phyloP scores from a whole-genome alignment of 2,329 filamentous ascomycete genomes.

The Botrytis elliptica region DNA sequence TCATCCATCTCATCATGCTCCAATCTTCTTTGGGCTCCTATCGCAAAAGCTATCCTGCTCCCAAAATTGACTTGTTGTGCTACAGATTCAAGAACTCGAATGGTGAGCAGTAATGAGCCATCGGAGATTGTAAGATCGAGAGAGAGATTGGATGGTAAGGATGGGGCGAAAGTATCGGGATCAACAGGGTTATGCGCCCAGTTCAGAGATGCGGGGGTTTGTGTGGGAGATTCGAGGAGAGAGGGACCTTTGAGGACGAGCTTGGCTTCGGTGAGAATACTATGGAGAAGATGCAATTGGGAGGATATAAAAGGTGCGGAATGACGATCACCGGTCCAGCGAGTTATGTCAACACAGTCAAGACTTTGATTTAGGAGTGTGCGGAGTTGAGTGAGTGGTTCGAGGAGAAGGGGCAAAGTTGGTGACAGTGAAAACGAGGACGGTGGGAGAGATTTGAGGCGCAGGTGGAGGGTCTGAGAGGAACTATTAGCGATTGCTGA shows the following conservation, averaged over 20 bases:
- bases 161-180: conserved; percentile 56
- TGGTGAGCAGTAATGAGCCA: conserved; percentile 64
- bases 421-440: conserved; percentile 39
- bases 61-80: conserved; percentile 58
- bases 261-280: conserved; percentile 53
- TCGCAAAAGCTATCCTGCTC: conserved; percentile 69
- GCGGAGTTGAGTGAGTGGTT: conserved; percentile 69
- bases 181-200: conserved; percentile 38
- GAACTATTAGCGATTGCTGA: not conserved
- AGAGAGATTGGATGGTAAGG: conserved; percentile 66
- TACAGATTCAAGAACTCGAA: conserved; percentile 68
- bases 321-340: conserved; percentile 66
- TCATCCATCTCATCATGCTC: conserved; percentile 80
- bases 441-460: conserved; percentile 64
- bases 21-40: conserved; percentile 60
- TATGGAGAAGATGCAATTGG: conserved; percentile 56
- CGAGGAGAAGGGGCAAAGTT: conserved; percentile 55
- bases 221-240: conserved; percentile 30
- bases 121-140: conserved; percentile 71
- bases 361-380: conserved; percentile 79
- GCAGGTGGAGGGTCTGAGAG: conserved; percentile 69
- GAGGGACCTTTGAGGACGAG: conserved; percentile 56
- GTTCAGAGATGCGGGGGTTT: conserved; percentile 22
- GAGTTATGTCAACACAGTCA: conserved; percentile 76
- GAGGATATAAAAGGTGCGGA: conserved; percentile 51